These are phyloP conservation scores for Eutrema yunnanense DNA, from an alignment of 345 rosid genomes.

Conservation along the genomic window DNA sequence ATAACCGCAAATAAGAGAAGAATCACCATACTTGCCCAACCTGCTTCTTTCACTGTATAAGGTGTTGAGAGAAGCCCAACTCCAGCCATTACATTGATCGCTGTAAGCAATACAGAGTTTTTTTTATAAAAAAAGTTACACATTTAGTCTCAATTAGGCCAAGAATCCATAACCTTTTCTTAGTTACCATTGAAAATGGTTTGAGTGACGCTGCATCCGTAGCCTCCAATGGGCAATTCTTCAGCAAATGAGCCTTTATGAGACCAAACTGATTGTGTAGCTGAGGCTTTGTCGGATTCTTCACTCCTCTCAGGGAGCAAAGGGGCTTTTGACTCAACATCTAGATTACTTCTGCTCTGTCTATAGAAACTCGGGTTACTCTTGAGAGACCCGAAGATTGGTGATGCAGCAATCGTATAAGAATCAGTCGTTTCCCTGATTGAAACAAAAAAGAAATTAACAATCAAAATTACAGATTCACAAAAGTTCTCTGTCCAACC, in stretches of 20 bases:
- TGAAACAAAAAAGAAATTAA: background rate
- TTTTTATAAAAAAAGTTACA: background rate
- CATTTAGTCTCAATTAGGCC: background rate
- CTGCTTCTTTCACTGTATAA: slow-evolving; percentile 63
- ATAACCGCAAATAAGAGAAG: slow-evolving; percentile 48
- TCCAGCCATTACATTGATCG: slow-evolving; percentile 83
- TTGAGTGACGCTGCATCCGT: slow-evolving; percentile 80
- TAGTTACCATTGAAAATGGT: slow-evolving; percentile 74
- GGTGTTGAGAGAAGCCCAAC: slow-evolving; percentile 92
- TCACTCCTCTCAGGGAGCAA: slow-evolving; percentile 51
- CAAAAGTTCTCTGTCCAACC: background rate
- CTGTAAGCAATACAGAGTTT: slow-evolving; percentile 32
- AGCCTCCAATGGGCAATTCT: slow-evolving; percentile 48
- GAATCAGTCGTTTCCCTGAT: slow-evolving; percentile 72
- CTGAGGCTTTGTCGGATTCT: slow-evolving; percentile 40
- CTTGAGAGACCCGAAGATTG: slow-evolving; percentile 45
- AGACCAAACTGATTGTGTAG: slow-evolving; percentile 49
- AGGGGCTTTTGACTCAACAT: slow-evolving; percentile 44
- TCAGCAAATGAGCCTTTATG: slow-evolving; percentile 62
- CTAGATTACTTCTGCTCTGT: slow-evolving; percentile 41
- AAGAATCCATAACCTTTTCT: background rate
- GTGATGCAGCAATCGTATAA: slow-evolving; percentile 70
- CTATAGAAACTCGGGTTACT: slow-evolving; percentile 35
- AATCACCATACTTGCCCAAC: slow-evolving; percentile 71
- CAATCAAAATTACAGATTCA: background rate